These are phyloP conservation scores for Trichoderma sp. DNA, from an alignment of 2,329 filamentous ascomycete genomes.

Conservation along the genomic window DNA sequence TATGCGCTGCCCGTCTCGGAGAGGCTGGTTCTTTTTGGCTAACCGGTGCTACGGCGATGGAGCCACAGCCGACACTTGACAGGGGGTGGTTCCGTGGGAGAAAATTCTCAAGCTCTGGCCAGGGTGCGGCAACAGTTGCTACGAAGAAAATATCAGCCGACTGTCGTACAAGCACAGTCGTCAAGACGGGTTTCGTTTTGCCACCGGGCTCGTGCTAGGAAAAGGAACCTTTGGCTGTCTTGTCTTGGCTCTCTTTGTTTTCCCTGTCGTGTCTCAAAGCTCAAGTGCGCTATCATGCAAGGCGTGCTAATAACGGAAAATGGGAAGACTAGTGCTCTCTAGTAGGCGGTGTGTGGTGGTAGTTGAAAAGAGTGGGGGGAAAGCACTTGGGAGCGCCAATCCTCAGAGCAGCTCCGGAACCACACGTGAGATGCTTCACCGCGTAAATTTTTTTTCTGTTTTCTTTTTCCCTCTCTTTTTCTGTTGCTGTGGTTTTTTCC, in stretches of 20 bases:
- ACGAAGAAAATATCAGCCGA: conserved; percentile 10
- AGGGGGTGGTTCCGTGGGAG: conserved; percentile 14
- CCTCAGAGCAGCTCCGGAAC: neutral
- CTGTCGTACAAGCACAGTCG: neutral
- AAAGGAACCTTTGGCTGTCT: neutral
- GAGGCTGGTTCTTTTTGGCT: conserved; percentile 16
- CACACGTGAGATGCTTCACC: conserved; percentile 18
- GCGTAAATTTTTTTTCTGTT: neutral
- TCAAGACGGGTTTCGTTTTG: neutral
- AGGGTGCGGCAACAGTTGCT: neutral
- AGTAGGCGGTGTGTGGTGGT: conserved; percentile 14
- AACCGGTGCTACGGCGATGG: conserved; percentile 9
- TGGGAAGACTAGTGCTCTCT: conserved; percentile 3
- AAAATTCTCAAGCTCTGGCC: conserved; percentile 11
- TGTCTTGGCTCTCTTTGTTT: neutral
- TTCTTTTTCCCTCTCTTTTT: neutral
- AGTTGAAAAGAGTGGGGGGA: conserved; percentile 5
- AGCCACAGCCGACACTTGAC: conserved; percentile 17
- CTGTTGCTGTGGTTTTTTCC: neutral
- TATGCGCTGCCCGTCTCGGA: conserved; percentile 13
- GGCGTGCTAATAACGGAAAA: conserved; percentile 17
- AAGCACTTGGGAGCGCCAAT: conserved; percentile 1
- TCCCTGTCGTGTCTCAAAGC: conserved; percentile 2
- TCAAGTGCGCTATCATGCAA: conserved; percentile 12
- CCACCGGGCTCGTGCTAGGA: conserved; percentile 3